A percentile compares a stretch with the other conserved stretches of the same genome.
These are phyloP conservation scores for Tuber umbilicatum DNA, from an alignment of 495 filamentous ascomycete genomes.

Conservation along the genomic window DNA sequence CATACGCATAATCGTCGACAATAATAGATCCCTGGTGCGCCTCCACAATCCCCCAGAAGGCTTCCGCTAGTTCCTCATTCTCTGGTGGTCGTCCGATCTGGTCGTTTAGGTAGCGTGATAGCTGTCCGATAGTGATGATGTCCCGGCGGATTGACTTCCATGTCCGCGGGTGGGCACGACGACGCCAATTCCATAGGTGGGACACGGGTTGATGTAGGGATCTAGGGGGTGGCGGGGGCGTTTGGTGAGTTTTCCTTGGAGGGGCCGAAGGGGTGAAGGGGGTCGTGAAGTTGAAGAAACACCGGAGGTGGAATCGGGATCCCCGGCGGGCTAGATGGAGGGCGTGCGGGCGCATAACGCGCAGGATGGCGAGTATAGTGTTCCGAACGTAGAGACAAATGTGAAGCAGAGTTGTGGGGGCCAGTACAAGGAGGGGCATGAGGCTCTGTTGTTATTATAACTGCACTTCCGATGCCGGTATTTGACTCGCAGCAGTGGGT, in stretches of 20 bases:
- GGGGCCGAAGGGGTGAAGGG: neutral
- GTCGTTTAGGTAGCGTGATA: conserved; percentile 30
- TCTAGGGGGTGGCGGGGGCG: conserved; percentile 4
- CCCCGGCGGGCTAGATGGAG: conserved; percentile 17
- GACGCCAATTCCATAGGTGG: neutral
- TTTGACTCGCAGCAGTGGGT: neutral
- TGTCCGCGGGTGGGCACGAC: conserved; percentile 8
- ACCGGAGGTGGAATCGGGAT: neutral
- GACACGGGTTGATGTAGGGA: conserved; percentile 4
- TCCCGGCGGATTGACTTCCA: neutral
- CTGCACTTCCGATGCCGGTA: neutral
- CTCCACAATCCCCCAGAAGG: conserved; percentile 19
- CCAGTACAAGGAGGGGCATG: neutral
- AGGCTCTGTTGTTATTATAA: neutral
- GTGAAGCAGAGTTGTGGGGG: neutral
- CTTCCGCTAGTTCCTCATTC: conserved; percentile 10
- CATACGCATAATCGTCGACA: conserved; percentile 31
- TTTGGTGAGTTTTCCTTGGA: neutral
- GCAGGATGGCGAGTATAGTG: conserved; percentile 1
- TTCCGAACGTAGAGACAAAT: neutral
- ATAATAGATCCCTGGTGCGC: neutral
- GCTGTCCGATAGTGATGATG: conserved; percentile 16
- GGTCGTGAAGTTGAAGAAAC: neutral
- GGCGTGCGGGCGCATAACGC: conserved; percentile 27
- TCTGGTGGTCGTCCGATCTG: conserved; percentile 28